These are phyloP conservation scores for Areca catechu DNA, from an alignment of 176 grass and related monocot genomes.

Conservation along the genomic window DNA sequence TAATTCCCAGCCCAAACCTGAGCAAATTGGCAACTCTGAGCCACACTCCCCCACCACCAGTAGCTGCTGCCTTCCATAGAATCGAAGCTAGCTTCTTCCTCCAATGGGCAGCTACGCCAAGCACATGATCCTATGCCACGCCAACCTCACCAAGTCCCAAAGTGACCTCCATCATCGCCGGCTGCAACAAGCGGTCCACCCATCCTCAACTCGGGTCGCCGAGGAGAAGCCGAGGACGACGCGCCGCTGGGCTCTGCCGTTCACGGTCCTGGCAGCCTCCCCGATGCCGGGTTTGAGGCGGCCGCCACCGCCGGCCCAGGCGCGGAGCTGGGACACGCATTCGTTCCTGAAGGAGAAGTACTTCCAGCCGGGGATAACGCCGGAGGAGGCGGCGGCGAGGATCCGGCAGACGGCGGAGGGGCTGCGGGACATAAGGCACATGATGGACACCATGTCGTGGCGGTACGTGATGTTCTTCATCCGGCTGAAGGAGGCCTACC, in stretches of 20 bases:
- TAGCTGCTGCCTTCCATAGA: not conserved
- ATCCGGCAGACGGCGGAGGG: conserved; percentile 87
- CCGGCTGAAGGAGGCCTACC: conserved; percentile 69
- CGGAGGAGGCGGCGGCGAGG: conserved; percentile 70
- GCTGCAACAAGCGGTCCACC: conserved; percentile 3
- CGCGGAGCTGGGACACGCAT: conserved; percentile 65
- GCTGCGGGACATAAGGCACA: conserved; percentile 65
- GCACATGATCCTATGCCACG: conserved; percentile 66
- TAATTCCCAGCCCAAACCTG: too few relatives aligned
- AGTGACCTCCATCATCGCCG: not conserved
- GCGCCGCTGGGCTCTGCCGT: conserved; percentile 20
- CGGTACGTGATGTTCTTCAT: conserved; percentile 86
- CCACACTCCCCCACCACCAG: not conserved
- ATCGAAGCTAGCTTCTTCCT: not conserved
- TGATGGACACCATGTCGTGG: conserved; percentile 97
- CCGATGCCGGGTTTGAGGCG: conserved; percentile 1
- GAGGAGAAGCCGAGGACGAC: conserved; percentile 2
- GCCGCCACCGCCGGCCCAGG: conserved; percentile 1
- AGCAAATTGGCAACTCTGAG: too few relatives aligned
- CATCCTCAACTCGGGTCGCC: conserved; percentile 26
- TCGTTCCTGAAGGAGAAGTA: conserved; percentile 71
- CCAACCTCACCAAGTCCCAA: not conserved
- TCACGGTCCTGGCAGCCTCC: conserved; percentile 31
- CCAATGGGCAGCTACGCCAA: conserved; percentile 68
- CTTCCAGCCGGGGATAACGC: conserved; percentile 52